Conservation (phyloP, 768 basidiomycete species). For the Boletus sensibilis region DNA sequence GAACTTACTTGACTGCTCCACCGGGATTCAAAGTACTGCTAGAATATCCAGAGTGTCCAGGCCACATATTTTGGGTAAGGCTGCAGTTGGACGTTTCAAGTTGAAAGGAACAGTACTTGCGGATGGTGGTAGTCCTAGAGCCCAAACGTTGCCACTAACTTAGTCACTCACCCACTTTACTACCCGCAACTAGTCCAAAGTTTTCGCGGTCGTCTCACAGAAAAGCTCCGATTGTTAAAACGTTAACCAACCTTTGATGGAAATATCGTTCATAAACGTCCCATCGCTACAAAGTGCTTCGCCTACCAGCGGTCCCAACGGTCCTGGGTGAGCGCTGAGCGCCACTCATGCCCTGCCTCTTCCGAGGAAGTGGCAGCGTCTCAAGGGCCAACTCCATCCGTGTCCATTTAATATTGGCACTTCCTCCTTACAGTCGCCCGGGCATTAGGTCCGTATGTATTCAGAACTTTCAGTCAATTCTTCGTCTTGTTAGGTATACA, state of each 20-base stretch:
- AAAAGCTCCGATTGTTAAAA: background rate
- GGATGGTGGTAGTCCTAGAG: background rate
- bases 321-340: too few relatives aligned
- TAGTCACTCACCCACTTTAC: too few relatives aligned
- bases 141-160: background rate
- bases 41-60: constrained; percentile 6
- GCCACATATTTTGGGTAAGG: background rate
- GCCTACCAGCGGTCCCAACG: too few relatives aligned
- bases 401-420: background rate
- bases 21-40: background rate
- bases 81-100: background rate
- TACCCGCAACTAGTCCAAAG: background rate
- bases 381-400: background rate
- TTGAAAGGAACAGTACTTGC: background rate
- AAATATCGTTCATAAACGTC: background rate
- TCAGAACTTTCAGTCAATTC: background rate
- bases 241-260: background rate
- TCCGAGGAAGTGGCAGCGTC: background rate
- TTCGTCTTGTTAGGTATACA: background rate
- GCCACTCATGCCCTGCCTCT: too few relatives aligned
- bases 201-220: background rate
- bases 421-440: background rate
- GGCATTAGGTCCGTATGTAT: background rate
- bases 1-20: constrained; percentile 15
- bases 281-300: too few relatives aligned